Evolutionary conservation across 306 rosid species (phyloP).

Genomic region (Cicer arietinum): DNA sequence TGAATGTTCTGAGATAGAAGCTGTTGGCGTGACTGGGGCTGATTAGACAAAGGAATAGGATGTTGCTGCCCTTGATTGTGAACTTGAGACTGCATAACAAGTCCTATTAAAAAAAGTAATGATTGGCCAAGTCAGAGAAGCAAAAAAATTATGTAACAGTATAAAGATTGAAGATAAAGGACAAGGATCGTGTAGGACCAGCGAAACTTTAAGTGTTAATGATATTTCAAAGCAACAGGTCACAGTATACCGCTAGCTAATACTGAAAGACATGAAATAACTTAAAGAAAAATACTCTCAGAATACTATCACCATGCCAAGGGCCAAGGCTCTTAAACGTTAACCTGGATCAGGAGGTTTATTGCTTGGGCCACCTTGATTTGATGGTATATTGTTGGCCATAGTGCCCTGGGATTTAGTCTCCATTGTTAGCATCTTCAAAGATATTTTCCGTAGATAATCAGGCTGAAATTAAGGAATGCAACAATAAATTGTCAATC

Average conservation of each 20-base stretch:
- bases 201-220: conserved; percentile 19
- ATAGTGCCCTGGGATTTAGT: conserved; percentile 61
- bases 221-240: conserved; percentile 26
- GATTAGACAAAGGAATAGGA: conserved; percentile 63
- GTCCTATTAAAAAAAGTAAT: conserved; percentile 55
- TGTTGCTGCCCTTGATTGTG: conserved; percentile 75
- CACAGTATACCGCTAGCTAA: conserved; percentile 25
- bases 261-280: conserved; percentile 30
- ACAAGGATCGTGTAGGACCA: conserved; percentile 28
- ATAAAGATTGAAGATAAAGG: conserved; percentile 8
- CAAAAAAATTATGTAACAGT: not conserved
- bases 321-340: conserved; percentile 36
- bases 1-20: conserved; percentile 74
- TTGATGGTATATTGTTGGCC: conserved; percentile 51
- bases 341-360: conserved; percentile 77
- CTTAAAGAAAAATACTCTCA: conserved; percentile 5
- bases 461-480: conserved; percentile 54
- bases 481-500: conserved; percentile 20
- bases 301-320: conserved; percentile 16
- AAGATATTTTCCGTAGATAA: conserved; percentile 57
- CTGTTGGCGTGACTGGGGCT: conserved; percentile 80
- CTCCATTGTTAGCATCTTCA: conserved; percentile 73
- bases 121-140: conserved; percentile 30
- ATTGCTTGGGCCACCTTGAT: conserved; percentile 59
- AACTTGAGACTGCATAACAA: conserved; percentile 63